These are phyloP conservation scores for Ustilago nuda DNA, from an alignment of 1,284 basidiomycete genomes.

Conservation along the genomic window DNA sequence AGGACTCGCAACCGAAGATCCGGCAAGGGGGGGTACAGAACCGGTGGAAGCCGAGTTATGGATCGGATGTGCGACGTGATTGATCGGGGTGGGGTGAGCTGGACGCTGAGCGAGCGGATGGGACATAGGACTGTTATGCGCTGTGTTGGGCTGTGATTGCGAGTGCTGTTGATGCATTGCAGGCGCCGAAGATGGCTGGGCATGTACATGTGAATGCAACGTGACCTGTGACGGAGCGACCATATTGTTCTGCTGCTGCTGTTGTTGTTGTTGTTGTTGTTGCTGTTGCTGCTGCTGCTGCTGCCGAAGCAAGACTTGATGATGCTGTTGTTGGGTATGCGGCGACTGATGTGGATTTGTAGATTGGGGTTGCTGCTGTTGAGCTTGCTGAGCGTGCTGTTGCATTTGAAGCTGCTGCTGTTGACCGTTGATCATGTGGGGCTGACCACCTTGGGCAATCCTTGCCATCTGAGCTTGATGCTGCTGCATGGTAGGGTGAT, in stretches of 20 bases:
- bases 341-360: constrained; percentile 19
- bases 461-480: constrained; percentile 49
- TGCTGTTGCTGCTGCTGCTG: constrained; percentile 16
- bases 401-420: constrained; percentile 37
- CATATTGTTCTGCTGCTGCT: constrained; percentile 25
- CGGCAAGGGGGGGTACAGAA: constrained; percentile 17
- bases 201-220: constrained; percentile 34
- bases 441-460: constrained; percentile 36
- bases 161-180: constrained; percentile 21
- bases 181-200: constrained; percentile 17
- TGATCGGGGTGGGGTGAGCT: constrained; percentile 28
- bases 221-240: constrained; percentile 25
- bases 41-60: constrained; percentile 25
- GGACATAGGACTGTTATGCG: constrained; percentile 39
- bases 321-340: constrained; percentile 24
- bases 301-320: constrained; percentile 13
- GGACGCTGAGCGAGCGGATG: constrained; percentile 26
- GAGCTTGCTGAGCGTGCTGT: constrained; percentile 24
- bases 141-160: constrained; percentile 30
- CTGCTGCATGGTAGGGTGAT: constrained; percentile 50
- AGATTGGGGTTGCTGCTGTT: constrained; percentile 20
- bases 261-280: constrained; percentile 18
- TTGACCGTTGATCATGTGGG: constrained; percentile 35
- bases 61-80: constrained; percentile 26
- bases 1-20: constrained; percentile 24